These are phyloP conservation scores for Leccinum pellstonianum DNA, from an alignment of 768 basidiomycete species.

Conservation along the genomic window DNA sequence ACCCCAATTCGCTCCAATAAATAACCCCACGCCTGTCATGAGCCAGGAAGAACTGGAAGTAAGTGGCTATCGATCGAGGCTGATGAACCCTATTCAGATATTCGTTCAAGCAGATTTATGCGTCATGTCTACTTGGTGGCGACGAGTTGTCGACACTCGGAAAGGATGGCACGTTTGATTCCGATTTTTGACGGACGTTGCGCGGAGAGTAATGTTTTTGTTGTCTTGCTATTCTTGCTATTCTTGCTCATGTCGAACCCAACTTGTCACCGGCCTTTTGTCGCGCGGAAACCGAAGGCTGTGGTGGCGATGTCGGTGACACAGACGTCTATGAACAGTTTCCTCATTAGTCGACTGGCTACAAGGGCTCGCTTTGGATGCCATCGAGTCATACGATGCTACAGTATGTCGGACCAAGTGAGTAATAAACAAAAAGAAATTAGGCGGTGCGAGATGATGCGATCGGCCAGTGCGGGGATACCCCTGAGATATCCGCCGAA, in stretches of 20 bases:
- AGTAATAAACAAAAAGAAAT: background rate
- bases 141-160: conserved; percentile 35
- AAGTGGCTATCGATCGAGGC: background rate
- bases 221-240: background rate
- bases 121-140: conserved; percentile 38
- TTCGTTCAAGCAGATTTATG: conserved; percentile 29
- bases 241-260: background rate
- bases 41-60: conserved; percentile 26
- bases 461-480: background rate
- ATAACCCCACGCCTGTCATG: background rate
- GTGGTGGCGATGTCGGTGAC: background rate
- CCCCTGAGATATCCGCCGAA: background rate
- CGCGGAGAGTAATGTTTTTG: background rate
- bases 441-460: background rate
- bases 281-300: background rate
- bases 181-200: conserved; percentile 23
- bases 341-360: background rate
- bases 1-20: background rate
- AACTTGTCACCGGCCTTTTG: background rate
- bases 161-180: conserved; percentile 29
- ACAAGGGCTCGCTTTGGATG: background rate
- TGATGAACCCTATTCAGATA: background rate
- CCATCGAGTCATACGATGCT: background rate
- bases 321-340: too few relatives aligned
- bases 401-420: background rate